A percentile compares a stretch with the other conserved stretches of the same genome.
phyloP scores from a whole-genome alignment of 2,329 filamentous ascomycete genomes.

The Sporothrix schenckii region DNA sequence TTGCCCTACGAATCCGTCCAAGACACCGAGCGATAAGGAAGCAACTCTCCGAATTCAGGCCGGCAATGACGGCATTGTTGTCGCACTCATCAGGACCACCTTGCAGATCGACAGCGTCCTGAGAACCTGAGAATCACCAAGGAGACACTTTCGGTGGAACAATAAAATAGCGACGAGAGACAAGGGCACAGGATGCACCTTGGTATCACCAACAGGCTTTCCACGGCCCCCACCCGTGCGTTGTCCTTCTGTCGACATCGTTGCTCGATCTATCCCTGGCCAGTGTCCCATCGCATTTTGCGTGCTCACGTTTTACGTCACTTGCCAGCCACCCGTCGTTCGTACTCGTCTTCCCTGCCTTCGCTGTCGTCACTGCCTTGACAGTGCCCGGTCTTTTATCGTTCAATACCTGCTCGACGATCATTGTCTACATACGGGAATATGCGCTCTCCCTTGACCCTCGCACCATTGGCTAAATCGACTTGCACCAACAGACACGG shows the following conservation, averaged over 20 bases:
- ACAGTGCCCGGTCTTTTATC: neutral
- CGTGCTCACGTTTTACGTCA: neutral
- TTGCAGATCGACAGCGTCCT: no score
- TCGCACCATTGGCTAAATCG: neutral
- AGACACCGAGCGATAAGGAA: no score
- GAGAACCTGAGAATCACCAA: no score
- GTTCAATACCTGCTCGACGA: neutral
- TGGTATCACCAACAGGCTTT: neutral
- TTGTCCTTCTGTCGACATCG: conserved; percentile 9
- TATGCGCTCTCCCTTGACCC: neutral
- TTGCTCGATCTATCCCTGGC: conserved; percentile 1
- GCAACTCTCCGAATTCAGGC: no score
- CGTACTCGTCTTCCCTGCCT: neutral
- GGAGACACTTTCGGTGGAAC: no score
- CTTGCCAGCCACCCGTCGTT: neutral
- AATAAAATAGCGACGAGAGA: no score
- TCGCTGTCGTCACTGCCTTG: no score
- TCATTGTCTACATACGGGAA: neutral
- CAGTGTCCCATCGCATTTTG: neutral
- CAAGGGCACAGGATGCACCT: neutral
- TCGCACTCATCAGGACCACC: no score
- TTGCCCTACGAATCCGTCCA: no score
- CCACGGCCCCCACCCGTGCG: conserved; percentile 3
- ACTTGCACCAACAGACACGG: conserved; percentile 20
- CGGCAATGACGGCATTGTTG: no score